Base-by-base conservation (phyloP, 106 monocot species). In the Dendrobium huoshanense region DNA sequence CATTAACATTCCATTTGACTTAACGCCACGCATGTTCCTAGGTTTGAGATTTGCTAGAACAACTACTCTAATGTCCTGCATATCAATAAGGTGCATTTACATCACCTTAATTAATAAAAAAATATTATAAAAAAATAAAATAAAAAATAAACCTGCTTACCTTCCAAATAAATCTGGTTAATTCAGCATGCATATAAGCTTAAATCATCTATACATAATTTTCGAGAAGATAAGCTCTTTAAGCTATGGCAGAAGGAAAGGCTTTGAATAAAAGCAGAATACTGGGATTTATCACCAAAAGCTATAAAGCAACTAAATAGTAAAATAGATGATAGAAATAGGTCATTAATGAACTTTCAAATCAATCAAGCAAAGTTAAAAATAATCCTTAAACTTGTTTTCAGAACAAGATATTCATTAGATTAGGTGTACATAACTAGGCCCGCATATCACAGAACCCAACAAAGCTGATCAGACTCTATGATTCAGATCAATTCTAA, bases 1-100 rank as follows among this genome's bases (percentile, higher is more conserved):
- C 92, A 97, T 90, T 19, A 97, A 85, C 97, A 97, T 97, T 67
- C 97, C 97, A 84, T 94, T 92, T 56, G 97, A 97, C 80, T 92
- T 97, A 33, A 97, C 80, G 20, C 97, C 97, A 55, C 94, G 87
- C 97, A 97, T 97, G 87, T 97, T 97, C 79, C 97, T 86, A 37
- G 97, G 89, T 73, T 97, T 97, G 20, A 97, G 90, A 84, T 97
- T 97, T 64, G 97, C 97, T 24, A 97, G 83, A 37, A 97, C 97
- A 24, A 97, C 84, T 4, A 97, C 94, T 55, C 80, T 88, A 77
- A 22, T 80, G 45, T 91, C 92, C 95, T 95, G 89, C 80, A 90
- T 61, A 55, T 72, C 22, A 22, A 54, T 54, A 54, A 54, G 22
- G 22, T n/a, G 22, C 61, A 61, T 61, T 61, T 70, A 33, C 9